Percentiles rank a stretch among this genome's conserved stretches.
Evolutionary conservation across 1,284 basidiomycete genomes (phyloP).

Genomic region (Marasmius fiardii): DNA sequence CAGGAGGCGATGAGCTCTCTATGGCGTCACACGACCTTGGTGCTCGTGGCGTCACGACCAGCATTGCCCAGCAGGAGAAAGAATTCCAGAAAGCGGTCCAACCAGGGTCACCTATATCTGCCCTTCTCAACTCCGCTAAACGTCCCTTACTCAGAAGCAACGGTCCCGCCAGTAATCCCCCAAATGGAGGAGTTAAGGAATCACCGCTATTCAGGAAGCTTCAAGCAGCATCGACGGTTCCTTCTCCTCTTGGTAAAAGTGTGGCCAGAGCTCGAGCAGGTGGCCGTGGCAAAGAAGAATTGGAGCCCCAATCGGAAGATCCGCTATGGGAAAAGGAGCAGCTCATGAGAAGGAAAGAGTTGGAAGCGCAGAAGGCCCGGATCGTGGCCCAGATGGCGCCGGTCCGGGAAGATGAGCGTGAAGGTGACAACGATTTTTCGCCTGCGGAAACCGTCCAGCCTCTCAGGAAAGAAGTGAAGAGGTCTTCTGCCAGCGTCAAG

Average conservation of each 20-base stretch:
- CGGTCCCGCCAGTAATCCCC: conserved; percentile 19
- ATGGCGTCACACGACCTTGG: conserved; percentile 17
- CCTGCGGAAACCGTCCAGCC: conserved; percentile 41
- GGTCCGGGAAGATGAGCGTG: conserved; percentile 34
- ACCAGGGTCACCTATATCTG: conserved; percentile 92
- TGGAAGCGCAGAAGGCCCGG: conserved; percentile 83
- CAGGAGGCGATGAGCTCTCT: conserved; percentile 13
- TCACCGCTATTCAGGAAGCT: conserved; percentile 46
- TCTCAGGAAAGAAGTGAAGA: conserved; percentile 25
- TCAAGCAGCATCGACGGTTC: conserved; percentile 32
- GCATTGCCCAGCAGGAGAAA: conserved; percentile 85
- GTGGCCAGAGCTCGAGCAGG: conserved; percentile 13
- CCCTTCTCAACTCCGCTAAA: conserved; percentile 83
- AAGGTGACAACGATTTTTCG: conserved; percentile 30
- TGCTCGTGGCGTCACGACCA: conserved; percentile 45
- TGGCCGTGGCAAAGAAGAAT: conserved; percentile 21
- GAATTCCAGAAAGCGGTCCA: conserved; percentile 96
- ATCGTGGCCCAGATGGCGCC: conserved; percentile 90
- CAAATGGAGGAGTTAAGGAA: conserved; percentile 36
- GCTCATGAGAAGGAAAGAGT: conserved; percentile 57
- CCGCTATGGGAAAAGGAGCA: conserved; percentile 39
- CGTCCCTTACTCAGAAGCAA: conserved; percentile 82
- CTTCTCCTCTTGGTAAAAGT: conserved; percentile 35
- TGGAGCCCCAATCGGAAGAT: conserved; percentile 53
- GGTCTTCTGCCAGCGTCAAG: conserved; percentile 25